Evolutionary conservation across 768 basidiomycete species (phyloP).

Genomic region (Mycena capillaripes): DNA sequence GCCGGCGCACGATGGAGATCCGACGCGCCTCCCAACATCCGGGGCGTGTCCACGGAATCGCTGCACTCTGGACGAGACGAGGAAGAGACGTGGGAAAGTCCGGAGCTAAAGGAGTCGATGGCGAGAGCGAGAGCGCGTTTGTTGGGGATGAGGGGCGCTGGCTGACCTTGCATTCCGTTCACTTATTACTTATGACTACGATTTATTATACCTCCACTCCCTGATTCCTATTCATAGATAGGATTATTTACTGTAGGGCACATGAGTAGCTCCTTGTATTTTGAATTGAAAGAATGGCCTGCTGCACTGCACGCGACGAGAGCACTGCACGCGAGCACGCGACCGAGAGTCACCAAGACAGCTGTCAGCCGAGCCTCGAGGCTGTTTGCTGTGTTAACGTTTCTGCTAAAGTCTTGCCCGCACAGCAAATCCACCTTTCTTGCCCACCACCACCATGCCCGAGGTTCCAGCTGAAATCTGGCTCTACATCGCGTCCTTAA

Average conservation of each 20-base stretch:
- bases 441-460: neutral
- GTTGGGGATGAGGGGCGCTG: slow-evolving; percentile 36
- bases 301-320: neutral
- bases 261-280: slow-evolving; percentile 33
- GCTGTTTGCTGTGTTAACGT: neutral
- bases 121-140: slow-evolving; percentile 69
- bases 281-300: neutral
- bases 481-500: slow-evolving; percentile 46
- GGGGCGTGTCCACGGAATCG: slow-evolving; percentile 54
- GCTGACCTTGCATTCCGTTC: slow-evolving; percentile 14
- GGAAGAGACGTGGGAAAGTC: slow-evolving; percentile 71
- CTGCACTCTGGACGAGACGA: slow-evolving; percentile 51
- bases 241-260: slow-evolving; percentile 24
- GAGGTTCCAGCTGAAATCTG: slow-evolving; percentile 52
- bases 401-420: too few relatives aligned
- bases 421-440: too few relatives aligned
- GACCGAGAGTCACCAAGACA: neutral
- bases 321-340: too few relatives aligned
- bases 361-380: neutral
- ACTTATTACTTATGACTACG: slow-evolving; percentile 12
- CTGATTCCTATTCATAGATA: slow-evolving; percentile 19
- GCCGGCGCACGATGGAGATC: slow-evolving; percentile 27
- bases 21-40: slow-evolving; percentile 31
- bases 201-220: slow-evolving; percentile 5
- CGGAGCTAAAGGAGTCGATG: slow-evolving; percentile 80